Evolutionary conservation across 805 yeast genomes (phyloP).

Genomic region (Kurtzmaniella cleridarum): DNA sequence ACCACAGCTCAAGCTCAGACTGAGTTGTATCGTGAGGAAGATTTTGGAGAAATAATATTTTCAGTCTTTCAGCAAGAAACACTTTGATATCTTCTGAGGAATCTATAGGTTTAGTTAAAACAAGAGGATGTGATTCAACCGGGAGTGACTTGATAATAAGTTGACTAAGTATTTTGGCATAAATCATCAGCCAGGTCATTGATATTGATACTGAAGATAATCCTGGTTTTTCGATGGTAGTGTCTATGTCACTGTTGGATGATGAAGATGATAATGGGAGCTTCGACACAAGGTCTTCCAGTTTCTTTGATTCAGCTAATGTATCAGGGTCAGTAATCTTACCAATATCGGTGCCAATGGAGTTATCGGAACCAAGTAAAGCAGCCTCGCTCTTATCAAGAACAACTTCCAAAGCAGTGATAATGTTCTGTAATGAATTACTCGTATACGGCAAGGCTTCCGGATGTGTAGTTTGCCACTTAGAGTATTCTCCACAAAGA

Average conservation of each 20-base stretch:
- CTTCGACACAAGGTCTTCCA: too few species aligned
- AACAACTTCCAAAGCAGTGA: slow-evolving; percentile 44
- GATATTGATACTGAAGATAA: neutral
- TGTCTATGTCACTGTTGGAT: neutral
- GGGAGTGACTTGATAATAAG: slow-evolving; percentile 45
- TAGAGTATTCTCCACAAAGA: slow-evolving; percentile 63
- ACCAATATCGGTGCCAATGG: slow-evolving; percentile 5
- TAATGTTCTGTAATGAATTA: slow-evolving; percentile 32
- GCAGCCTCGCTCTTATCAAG: slow-evolving; percentile 9
- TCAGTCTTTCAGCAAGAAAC: slow-evolving; percentile 67
- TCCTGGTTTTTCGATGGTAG: slow-evolving; percentile 1
- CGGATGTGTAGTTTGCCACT: slow-evolving; percentile 62
- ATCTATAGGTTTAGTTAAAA: slow-evolving; percentile 72
- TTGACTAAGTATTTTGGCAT: slow-evolving; percentile 40
- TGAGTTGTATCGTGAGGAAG: slow-evolving; percentile 85
- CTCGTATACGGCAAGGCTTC: slow-evolving; percentile 38
- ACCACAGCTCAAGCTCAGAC: slow-evolving; percentile 87
- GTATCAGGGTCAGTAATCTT: neutral
- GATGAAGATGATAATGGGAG: neutral
- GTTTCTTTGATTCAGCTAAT: too few species aligned
- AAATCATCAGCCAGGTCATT: slow-evolving; percentile 31
- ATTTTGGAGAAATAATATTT: slow-evolving; percentile 74
- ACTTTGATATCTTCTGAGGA: slow-evolving; percentile 64
- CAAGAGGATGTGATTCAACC: slow-evolving; percentile 46
- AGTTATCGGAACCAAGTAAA: slow-evolving; percentile 6